Base-by-base conservation (phyloP, 148 eudicot species). In the Hydrangea macrophylla region DNA sequence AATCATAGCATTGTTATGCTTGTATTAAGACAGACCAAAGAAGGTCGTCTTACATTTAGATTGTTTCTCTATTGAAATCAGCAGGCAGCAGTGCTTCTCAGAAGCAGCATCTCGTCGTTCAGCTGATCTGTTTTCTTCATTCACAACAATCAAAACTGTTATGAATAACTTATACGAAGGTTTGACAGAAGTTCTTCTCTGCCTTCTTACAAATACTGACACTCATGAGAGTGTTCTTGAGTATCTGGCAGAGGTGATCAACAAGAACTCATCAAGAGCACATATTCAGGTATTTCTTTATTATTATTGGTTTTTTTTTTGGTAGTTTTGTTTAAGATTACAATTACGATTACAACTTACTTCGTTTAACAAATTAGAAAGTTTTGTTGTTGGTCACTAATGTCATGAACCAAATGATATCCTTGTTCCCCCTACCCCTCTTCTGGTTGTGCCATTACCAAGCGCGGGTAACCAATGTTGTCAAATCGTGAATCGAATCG, bases 11-110 rank as follows among this genome's bases (percentile, higher is more conserved):
- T n/a, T n/a, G n/a, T n/a, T n/a, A n/a, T n/a, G n/a, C n/a, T n/a
- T n/a, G n/a, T n/a, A n/a, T n/a, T n/a, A n/a, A n/a, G n/a, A n/a
- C n/a, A n/a, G n/a, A n/a, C n/a, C n/a, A n/a, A 33, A 62, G 37
- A 45, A 58, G 39, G 11, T 54, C 60, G 0, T 33, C 58, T 66
- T 40, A 55, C 58, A 37, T 60, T 40, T 7, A 35, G 6, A 48
- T 66, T 50, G 45, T 64, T 55, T 60, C 9, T 75, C 31, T 74
- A 62, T 56, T 77, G 13, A 10, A 65, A 48, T 53, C 64, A 56
- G 62, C 86, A 94, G 99, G 59, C 84, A 88, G 85, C 96, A 90
- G 76, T 94, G 97, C 81, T 94, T 94, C 79, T 87, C 99, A 32
- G 97, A 90, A 55, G 63, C 87, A 70, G 85, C 98, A 65, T 82